phyloP scores from a whole-genome alignment of 768 basidiomycete genomes.

The Psilocybe tampanensis region DNA sequence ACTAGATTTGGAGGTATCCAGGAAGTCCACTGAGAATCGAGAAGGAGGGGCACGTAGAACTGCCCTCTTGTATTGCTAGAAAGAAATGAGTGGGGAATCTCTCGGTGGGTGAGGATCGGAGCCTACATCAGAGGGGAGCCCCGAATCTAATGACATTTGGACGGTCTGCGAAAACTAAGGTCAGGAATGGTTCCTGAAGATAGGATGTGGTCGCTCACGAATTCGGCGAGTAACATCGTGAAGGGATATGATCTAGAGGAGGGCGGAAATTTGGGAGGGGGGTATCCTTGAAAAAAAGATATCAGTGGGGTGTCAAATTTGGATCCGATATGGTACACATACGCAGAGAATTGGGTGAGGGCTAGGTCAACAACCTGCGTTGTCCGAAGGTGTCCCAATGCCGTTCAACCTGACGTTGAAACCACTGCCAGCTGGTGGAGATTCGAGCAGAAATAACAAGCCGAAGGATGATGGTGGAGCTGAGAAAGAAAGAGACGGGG shows the following conservation, averaged over 20 bases:
- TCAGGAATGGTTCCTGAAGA: not conserved
- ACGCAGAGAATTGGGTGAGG: not conserved
- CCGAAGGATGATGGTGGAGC: slow-evolving; percentile 8
- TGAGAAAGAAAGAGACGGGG: slow-evolving; percentile 13
- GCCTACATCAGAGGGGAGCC: slow-evolving; percentile 16
- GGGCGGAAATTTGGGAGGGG: not conserved
- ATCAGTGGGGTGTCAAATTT: not conserved
- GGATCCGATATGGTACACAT: not conserved
- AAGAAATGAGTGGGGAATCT: not conserved
- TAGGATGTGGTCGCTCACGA: not conserved
- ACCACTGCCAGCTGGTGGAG: not conserved
- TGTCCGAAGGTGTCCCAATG: not conserved
- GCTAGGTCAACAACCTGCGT: not conserved
- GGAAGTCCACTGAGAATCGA: slow-evolving; percentile 59
- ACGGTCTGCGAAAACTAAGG: slow-evolving; percentile 2
- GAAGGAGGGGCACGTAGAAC: slow-evolving; percentile 61
- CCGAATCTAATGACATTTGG: slow-evolving; percentile 12
- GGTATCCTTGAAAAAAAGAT: not conserved
- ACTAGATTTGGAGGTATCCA: slow-evolving; percentile 63
- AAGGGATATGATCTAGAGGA: not conserved
- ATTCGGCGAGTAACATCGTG: slow-evolving; percentile 15
- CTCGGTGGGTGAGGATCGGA: not conserved
- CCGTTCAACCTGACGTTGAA: slow-evolving; percentile 6
- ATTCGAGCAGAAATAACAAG: not conserved
- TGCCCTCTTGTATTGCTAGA: slow-evolving; percentile 62